phyloP scores from a whole-genome alignment of 176 grass and related monocot species.

The Dendrocalamus sinicus region DNA sequence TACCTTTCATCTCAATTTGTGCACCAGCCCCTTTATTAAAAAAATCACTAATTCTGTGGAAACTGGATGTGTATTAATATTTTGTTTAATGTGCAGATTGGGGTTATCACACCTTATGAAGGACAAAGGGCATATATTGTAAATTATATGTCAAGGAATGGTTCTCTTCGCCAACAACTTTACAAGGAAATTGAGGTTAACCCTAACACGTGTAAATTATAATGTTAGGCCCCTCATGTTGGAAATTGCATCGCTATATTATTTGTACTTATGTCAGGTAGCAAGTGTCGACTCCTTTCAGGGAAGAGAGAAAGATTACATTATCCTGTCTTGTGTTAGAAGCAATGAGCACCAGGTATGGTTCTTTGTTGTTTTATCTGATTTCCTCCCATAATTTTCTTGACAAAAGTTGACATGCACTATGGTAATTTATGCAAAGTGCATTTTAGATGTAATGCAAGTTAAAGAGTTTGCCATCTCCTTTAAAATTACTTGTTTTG shows the following conservation, averaged over 20 bases:
- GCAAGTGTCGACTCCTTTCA: conserved; percentile 99
- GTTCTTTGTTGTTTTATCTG: conserved; percentile 20
- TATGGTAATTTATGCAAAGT: neutral
- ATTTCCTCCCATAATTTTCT: conserved; percentile 6
- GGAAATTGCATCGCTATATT: conserved; percentile 30
- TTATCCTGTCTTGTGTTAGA: conserved; percentile 97
- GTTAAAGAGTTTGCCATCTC: neutral
- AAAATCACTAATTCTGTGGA: neutral
- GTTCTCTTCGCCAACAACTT: conserved; percentile 92
- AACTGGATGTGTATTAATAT: conserved; percentile 29
- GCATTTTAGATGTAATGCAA: conserved; percentile 8
- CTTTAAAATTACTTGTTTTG: neutral
- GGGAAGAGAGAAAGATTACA: conserved; percentile 99
- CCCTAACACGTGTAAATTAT: neutral
- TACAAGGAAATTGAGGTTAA: conserved; percentile 99
- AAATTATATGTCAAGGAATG: conserved; percentile 99
- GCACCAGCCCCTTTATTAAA: conserved; percentile 7
- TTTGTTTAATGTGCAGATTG: conserved; percentile 70
- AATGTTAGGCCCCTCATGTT: neutral
- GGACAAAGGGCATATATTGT: conserved; percentile 99
- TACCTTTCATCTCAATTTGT: conserved; percentile 7
- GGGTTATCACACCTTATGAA: conserved; percentile 99
- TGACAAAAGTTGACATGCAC: neutral
- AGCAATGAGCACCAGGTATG: conserved; percentile 98
- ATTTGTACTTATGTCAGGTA: conserved; percentile 64